phyloP scores from a whole-genome alignment of 106 monocot species.

The Dioscorea dumetorum region DNA sequence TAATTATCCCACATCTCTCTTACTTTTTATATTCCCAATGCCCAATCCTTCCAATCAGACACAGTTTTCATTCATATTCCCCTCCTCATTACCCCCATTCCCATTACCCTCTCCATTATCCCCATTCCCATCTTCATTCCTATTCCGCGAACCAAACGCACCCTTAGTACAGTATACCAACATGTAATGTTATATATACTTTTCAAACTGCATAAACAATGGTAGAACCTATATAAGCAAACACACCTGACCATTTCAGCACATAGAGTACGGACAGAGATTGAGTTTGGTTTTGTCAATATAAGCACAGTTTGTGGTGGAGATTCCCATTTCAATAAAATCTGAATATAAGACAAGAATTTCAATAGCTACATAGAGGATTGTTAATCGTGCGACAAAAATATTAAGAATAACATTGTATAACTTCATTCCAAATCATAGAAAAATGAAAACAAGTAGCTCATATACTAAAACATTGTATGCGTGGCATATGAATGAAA shows the following conservation, averaged over 20 bases:
- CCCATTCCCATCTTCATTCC: no score
- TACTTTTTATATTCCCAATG: no score
- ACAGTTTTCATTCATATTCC: no score
- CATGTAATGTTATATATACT: background rate
- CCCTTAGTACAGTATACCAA: no score
- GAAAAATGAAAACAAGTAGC: background rate
- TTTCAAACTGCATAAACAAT: background rate
- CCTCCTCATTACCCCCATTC: no score
- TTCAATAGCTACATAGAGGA: background rate
- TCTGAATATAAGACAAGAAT: constrained; percentile 35
- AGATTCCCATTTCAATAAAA: constrained; percentile 96
- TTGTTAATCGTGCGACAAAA: background rate
- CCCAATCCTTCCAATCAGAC: no score
- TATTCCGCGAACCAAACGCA: no score
- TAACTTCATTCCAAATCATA: background rate
- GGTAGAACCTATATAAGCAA: constrained; percentile 5
- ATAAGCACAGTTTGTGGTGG: constrained; percentile 84
- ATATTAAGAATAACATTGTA: background rate
- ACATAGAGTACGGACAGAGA: constrained; percentile 59
- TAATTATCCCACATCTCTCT: no score
- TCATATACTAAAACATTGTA: background rate
- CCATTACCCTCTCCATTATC: no score
- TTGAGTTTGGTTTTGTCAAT: constrained; percentile 93
- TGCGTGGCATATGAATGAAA: background rate
- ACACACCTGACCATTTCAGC: constrained; percentile 89